Evolutionary conservation across 768 basidiomycete species (phyloP).

Genomic region (Gloeopeniophorella convolvens): DNA sequence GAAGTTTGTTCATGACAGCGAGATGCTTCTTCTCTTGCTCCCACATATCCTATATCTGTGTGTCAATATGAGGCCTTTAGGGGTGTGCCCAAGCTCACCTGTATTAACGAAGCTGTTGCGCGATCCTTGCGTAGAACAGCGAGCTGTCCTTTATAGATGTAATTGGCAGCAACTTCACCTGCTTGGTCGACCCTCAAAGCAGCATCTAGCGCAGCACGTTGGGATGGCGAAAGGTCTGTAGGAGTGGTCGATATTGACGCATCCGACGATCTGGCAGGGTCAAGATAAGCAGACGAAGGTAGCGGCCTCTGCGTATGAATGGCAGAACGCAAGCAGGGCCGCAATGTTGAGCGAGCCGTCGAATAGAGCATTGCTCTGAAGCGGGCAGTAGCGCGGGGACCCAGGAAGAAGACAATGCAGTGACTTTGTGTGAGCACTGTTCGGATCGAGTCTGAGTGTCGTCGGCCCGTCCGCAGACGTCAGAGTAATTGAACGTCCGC

Average conservation of each 20-base stretch:
- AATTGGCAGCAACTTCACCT: constrained; percentile 93
- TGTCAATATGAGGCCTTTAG: constrained; percentile 5
- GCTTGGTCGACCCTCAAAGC: constrained; percentile 92
- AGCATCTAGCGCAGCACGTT: constrained; percentile 48
- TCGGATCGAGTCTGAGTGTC: no score
- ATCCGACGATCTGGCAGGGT: constrained; percentile 30
- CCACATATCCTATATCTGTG: constrained; percentile 80
- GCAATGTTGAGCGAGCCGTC: background rate
- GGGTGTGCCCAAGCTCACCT: constrained; percentile 41
- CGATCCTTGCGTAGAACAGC: constrained; percentile 60
- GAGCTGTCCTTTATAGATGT: constrained; percentile 88
- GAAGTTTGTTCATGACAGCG: constrained; percentile 76
- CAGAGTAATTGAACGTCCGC: no score
- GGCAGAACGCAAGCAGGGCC: background rate
- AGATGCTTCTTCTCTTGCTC: constrained; percentile 93
- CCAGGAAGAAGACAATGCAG: no score
- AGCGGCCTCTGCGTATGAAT: constrained; percentile 8
- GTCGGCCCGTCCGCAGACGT: no score
- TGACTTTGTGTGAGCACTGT: no score
- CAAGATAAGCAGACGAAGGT: constrained; percentile 46
- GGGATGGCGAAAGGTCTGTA: constrained; percentile 38
- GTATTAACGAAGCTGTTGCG: constrained; percentile 56
- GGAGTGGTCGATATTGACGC: constrained; percentile 52
- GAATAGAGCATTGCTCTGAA: no score
- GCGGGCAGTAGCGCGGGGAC: no score